A percentile compares a stretch with the other conserved stretches of the same genome.
phyloP scores from a whole-genome alignment of 192 early-diverging fungal genomes.

The Coemansia sp. region DNA sequence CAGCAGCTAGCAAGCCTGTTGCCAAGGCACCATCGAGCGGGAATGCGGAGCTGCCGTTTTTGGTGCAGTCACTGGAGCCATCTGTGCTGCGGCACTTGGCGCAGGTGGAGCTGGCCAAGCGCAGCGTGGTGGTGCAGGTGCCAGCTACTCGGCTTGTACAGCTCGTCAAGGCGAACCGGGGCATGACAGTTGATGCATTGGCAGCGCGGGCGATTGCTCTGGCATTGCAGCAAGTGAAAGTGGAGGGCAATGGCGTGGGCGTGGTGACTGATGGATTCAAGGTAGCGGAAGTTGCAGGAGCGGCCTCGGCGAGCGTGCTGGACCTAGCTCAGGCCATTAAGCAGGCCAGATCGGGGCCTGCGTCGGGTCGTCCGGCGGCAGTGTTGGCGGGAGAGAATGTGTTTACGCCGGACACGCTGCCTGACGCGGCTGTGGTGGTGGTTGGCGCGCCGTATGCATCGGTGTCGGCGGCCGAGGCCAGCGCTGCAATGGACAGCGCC shows the following conservation, averaged over 20 bases:
- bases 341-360: constrained; percentile 9
- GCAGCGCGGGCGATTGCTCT: constrained; percentile 42
- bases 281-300: constrained; percentile 32
- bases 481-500: constrained; percentile 24
- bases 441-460: constrained; percentile 54
- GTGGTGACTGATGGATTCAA: constrained; percentile 54
- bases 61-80: constrained; percentile 45
- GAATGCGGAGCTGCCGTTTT: constrained; percentile 37
- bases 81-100: constrained; percentile 47
- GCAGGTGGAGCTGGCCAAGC: constrained; percentile 37
- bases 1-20: neutral
- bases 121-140: constrained; percentile 40
- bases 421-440: constrained; percentile 61
- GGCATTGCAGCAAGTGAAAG: constrained; percentile 52
- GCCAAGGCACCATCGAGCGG: constrained; percentile 11
- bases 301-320: constrained; percentile 23
- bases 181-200: constrained; percentile 19
- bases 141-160: constrained; percentile 30
- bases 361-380: constrained; percentile 10
- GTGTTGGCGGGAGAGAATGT: constrained; percentile 34
- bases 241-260: constrained; percentile 57
- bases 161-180: constrained; percentile 24
- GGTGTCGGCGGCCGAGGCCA: constrained; percentile 28
- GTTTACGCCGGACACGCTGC: constrained; percentile 57
- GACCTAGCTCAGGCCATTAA: constrained; percentile 34